Percentiles rank a stretch among this genome's conserved stretches.
Conservation (phyloP, 495 filamentous ascomycete species). For the Neurospora sp. region DNA sequence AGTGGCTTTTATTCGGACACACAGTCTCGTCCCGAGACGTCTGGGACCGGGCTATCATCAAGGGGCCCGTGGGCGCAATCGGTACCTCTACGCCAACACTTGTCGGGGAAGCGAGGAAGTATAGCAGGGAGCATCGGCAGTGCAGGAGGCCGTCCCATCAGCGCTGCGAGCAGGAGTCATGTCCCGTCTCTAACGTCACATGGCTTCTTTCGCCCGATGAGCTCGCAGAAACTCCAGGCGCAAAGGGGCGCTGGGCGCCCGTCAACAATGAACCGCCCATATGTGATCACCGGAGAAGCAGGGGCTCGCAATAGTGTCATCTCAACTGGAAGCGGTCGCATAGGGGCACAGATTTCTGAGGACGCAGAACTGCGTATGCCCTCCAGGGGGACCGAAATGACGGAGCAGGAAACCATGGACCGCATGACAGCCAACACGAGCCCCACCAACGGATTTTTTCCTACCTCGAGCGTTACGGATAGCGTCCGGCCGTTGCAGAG, state of each 20-base stretch:
- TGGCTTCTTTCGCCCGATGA: conserved; percentile 95
- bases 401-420: conserved; percentile 52
- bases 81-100: conserved; percentile 34
- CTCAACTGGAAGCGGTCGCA: conserved; percentile 34
- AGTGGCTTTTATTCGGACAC: conserved; percentile 34
- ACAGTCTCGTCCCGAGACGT: conserved; percentile 38
- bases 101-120: conserved; percentile 32
- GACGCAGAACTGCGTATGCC: conserved; percentile 47
- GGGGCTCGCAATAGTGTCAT: conserved; percentile 36
- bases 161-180: conserved; percentile 69
- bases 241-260: conserved; percentile 55
- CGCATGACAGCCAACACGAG: conserved; percentile 65
- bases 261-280: conserved; percentile 25
- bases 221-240: conserved; percentile 86
- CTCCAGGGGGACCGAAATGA: conserved; percentile 71
- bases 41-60: conserved; percentile 40
- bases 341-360: conserved; percentile 26
- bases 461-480: conserved; percentile 58
- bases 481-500: conserved; percentile 61
- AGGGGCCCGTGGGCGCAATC: conserved; percentile 40
- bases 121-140: conserved; percentile 33
- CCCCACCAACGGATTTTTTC: conserved; percentile 53
- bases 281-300: conserved; percentile 25
- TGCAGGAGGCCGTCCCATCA: conserved; percentile 46
- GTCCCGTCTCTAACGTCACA: conserved; percentile 81